Base-by-base conservation (phyloP, 2,329 filamentous ascomycete species). In the Byssothecium circinans region DNA sequence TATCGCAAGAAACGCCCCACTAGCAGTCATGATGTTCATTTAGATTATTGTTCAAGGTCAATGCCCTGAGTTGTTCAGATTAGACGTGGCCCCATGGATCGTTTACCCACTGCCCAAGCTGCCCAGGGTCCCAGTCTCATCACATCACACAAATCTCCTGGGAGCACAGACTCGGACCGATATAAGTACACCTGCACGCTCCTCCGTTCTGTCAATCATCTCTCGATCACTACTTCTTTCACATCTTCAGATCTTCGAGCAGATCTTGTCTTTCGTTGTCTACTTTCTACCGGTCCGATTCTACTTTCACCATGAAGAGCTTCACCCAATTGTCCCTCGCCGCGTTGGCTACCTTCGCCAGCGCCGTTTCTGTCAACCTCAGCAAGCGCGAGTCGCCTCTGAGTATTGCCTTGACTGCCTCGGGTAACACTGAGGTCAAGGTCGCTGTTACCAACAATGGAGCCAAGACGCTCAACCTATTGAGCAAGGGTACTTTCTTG, bases 361-460 rank as follows among this genome's bases (percentile, higher is more conserved):
- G 54, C 25, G 63, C 63, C 12, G 54, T 57, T 22, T 62, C 60
- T 19, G 54, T 67, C 38, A 56, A 64, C 53, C 49, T 61, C 47
- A 50, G 58, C 54, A 67, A 65, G 60, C 61, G 75, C 58, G 60
- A 72, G 60, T 60, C 71, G 38, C 53, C 58, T 22, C 49, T 65
- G 45, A 56, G 54, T 39, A 54, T 60, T 49, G 68, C 74, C 56
- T 71, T 81, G 11, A 38, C 40, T 11, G n/a, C 36, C 14, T 51
- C 74, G 18, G 76, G 75, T 48, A 81, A 82, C 68, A 75, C 78
- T n/a, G 72, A 71, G 44, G 72, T 83, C 54, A 80, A 79, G 69
- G 77, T 79, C 23, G 67, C 70, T 37, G 71, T 83, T 49, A 81
- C 76, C 54, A 82, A 82, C 72, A 79, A 70, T 25, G 80, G 79